Percentiles rank a stretch among this genome's conserved stretches.
phyloP scores from a whole-genome alignment of 2,329 filamentous ascomycete species.

The Dendryphion nanum region DNA sequence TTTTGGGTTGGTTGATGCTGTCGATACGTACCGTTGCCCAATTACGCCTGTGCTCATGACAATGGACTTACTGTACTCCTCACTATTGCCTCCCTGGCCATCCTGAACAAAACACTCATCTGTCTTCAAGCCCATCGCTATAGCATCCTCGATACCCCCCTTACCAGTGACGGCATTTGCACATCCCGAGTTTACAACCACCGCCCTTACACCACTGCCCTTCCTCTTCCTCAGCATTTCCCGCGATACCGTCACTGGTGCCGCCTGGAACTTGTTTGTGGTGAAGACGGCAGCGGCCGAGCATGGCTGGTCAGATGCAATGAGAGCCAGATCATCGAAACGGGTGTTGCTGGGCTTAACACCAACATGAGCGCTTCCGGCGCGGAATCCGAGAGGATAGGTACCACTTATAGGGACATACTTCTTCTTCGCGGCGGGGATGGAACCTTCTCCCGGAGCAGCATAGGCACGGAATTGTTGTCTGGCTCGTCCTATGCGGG shows the following conservation, averaged over 20 bases:
- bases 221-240: conserved; percentile 65
- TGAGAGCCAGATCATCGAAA: conserved; percentile 85
- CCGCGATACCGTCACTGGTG: conserved; percentile 83
- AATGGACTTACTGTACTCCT: conserved; percentile 63
- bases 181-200: conserved; percentile 93
- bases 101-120: conserved; percentile 59
- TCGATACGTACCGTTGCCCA: conserved; percentile 69
- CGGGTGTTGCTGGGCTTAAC: conserved; percentile 91
- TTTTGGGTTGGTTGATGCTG: neutral
- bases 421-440: conserved; percentile 82
- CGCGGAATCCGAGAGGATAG: conserved; percentile 87
- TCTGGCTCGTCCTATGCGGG: conserved; percentile 13
- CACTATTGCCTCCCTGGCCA: conserved; percentile 38
- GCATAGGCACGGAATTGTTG: conserved; percentile 56
- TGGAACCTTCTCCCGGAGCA: conserved; percentile 55
- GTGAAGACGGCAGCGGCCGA: conserved; percentile 92
- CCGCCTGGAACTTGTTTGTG: conserved; percentile 96
- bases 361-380: conserved; percentile 84
- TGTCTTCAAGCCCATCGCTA: conserved; percentile 75
- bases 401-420: conserved; percentile 82
- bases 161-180: conserved; percentile 96
- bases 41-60: conserved; percentile 99
- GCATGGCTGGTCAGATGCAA: conserved; percentile 83
- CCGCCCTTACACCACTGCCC: conserved; percentile 70
- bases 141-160: conserved; percentile 84